phyloP scores from a whole-genome alignment of 257 asterid species.

The Parsonsia alboflavescens region DNA sequence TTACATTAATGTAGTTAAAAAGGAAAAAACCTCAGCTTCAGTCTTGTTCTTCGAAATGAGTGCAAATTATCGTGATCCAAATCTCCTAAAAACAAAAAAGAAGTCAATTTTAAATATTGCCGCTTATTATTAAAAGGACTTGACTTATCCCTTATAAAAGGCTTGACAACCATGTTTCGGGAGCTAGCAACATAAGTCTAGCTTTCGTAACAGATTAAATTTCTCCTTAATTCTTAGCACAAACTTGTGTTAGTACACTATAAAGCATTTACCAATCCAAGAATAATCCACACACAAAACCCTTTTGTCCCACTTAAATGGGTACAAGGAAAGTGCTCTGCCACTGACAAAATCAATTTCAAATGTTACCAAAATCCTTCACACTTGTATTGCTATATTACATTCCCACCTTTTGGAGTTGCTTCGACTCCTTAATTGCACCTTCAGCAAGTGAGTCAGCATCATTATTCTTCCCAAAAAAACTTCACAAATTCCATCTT shows the following conservation, averaged over 20 bases:
- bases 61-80: too few species aligned
- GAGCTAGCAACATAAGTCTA: too few species aligned
- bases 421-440: slow-evolving; percentile 70
- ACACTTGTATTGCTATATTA: slow-evolving; percentile 13
- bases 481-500: slow-evolving; percentile 80
- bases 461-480: slow-evolving; percentile 72
- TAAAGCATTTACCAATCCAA: too few species aligned
- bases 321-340: neutral
- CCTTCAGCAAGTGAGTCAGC: slow-evolving; percentile 62
- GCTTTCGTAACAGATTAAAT: neutral
- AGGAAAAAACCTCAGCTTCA: too few species aligned
- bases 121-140: too few species aligned
- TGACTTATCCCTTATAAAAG: too few species aligned
- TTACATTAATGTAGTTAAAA: too few species aligned
- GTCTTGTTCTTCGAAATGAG: too few species aligned
- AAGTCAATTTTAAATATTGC: too few species aligned
- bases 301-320: neutral
- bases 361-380: neutral
- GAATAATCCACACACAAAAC: neutral
- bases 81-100: too few species aligned
- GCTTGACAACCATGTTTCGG: too few species aligned
- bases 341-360: neutral
- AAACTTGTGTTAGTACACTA: neutral
- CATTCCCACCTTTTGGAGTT: slow-evolving; percentile 39
- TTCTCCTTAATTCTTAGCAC: neutral